Evolutionary conservation across 2,329 filamentous ascomycete genomes (phyloP).

Genomic region (Penicillium occitanis): DNA sequence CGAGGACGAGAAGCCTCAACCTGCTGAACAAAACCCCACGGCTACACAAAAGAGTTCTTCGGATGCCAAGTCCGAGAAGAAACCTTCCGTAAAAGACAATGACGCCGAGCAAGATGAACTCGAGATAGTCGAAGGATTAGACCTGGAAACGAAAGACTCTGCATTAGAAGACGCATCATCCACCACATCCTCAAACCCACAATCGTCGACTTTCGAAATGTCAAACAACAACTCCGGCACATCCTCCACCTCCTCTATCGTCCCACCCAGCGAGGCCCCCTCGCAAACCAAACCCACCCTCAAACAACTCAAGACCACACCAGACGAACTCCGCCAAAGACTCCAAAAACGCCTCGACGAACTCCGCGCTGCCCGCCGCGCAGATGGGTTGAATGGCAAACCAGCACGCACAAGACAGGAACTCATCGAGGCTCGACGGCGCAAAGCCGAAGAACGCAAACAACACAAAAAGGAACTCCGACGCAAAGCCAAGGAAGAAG

Average conservation of each 20-base stretch:
- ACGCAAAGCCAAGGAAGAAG: constrained; percentile 73
- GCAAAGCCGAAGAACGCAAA: constrained; percentile 83
- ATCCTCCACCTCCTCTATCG: constrained; percentile 69
- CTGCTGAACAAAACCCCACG: constrained; percentile 20
- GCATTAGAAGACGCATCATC: constrained; percentile 35
- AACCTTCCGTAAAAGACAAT: constrained; percentile 25
- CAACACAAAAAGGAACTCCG: constrained; percentile 85
- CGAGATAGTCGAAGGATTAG: constrained; percentile 51
- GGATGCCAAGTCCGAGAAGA: constrained; percentile 27
- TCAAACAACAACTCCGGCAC: constrained; percentile 53
- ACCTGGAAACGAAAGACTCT: constrained; percentile 46
- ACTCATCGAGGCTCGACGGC: constrained; percentile 82
- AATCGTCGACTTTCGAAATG: constrained; percentile 59
- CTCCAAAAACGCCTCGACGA: constrained; percentile 81
- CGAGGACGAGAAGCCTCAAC: constrained; percentile 25
- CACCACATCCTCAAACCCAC: constrained; percentile 50
- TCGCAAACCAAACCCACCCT: constrained; percentile 40
- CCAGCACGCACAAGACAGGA: constrained; percentile 85
- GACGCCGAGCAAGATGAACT: constrained; percentile 37
- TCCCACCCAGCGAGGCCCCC: constrained; percentile 43
- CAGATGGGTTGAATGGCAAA: constrained; percentile 77
- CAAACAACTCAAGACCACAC: constrained; percentile 67
- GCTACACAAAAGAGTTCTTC: constrained; percentile 18
- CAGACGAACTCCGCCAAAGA: constrained; percentile 72
- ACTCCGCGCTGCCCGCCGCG: constrained; percentile 81